Percentiles rank a stretch among this genome's conserved stretches.
Evolutionary conservation across 2,329 filamentous ascomycete genomes (phyloP).

Genomic region (Neofusicoccum sp.): DNA sequence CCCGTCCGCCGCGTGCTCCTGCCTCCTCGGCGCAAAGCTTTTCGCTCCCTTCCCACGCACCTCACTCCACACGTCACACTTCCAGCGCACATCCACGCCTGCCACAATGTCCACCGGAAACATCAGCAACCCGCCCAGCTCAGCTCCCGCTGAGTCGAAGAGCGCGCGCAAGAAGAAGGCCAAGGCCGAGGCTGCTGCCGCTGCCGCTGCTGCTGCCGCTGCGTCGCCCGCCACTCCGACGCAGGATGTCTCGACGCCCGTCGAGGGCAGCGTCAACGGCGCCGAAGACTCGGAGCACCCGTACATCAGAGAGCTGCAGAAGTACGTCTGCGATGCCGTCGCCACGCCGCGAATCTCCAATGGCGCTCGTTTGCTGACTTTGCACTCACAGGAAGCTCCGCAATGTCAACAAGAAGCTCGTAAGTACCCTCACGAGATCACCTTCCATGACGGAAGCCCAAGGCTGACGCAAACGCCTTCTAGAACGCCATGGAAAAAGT

Average conservation of each 20-base stretch:
- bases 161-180: conserved; percentile 54
- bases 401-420: conserved; percentile 91
- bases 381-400: conserved; percentile 69
- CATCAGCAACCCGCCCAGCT: conserved; percentile 61
- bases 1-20: not conserved
- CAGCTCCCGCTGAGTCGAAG: conserved; percentile 57
- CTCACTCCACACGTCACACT: not conserved
- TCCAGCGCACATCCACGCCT: not conserved
- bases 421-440: conserved; percentile 49
- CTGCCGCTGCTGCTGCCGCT: conserved; percentile 33
- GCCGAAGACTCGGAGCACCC: conserved; percentile 67
- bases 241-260: conserved; percentile 1
- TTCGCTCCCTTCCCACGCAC: not conserved
- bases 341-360: not conserved
- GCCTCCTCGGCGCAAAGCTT: not conserved
- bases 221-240: conserved; percentile 26
- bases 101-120: conserved; percentile 62
- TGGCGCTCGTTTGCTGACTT: not conserved
- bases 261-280: conserved; percentile 44
- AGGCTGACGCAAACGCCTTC: conserved; percentile 24
- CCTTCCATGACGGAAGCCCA: conserved; percentile 1
- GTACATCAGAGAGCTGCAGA: conserved; percentile 85
- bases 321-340: conserved; percentile 60
- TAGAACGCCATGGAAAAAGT: conserved; percentile 71
- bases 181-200: conserved; percentile 41